A percentile compares a stretch with the other conserved stretches of the same genome.
Evolutionary conservation across 2,329 filamentous ascomycete genomes (phyloP).

Genomic region (Raffaelea arxii): DNA sequence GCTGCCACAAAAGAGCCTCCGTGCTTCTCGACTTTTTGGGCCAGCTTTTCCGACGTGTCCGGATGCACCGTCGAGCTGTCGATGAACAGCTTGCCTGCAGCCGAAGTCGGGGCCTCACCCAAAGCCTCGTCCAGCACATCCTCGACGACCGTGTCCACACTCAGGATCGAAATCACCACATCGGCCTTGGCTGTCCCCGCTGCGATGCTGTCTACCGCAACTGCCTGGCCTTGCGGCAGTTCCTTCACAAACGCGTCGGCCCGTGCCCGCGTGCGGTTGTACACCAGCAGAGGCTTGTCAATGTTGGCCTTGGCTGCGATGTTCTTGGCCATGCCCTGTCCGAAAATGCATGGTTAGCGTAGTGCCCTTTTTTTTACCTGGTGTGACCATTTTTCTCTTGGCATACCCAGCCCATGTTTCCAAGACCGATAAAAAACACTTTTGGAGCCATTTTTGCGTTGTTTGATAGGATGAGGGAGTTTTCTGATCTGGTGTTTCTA

Average conservation of each 20-base stretch:
- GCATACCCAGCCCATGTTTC: slow-evolving; percentile 76
- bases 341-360: not conserved
- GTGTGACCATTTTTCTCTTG: no score
- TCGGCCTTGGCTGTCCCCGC: slow-evolving; percentile 60
- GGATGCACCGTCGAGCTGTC: slow-evolving; percentile 87
- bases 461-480: no score
- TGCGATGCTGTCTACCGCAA: slow-evolving; percentile 52
- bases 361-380: no score
- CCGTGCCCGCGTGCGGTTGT: slow-evolving; percentile 65
- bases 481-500: no score
- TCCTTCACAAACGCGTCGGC: slow-evolving; percentile 52
- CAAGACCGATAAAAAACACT: slow-evolving; percentile 72
- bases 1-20: slow-evolving; percentile 67
- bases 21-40: slow-evolving; percentile 42
- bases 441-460: no score
- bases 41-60: slow-evolving; percentile 61
- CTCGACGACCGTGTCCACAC: slow-evolving; percentile 76
- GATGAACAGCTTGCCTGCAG: slow-evolving; percentile 66
- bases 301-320: slow-evolving; percentile 68
- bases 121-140: slow-evolving; percentile 57
- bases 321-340: slow-evolving; percentile 74
- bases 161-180: slow-evolving; percentile 74
- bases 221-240: slow-evolving; percentile 52
- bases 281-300: slow-evolving; percentile 62
- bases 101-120: slow-evolving; percentile 41